Conservation (phyloP, 345 rosid species). For the Syzygium aqueum region DNA sequence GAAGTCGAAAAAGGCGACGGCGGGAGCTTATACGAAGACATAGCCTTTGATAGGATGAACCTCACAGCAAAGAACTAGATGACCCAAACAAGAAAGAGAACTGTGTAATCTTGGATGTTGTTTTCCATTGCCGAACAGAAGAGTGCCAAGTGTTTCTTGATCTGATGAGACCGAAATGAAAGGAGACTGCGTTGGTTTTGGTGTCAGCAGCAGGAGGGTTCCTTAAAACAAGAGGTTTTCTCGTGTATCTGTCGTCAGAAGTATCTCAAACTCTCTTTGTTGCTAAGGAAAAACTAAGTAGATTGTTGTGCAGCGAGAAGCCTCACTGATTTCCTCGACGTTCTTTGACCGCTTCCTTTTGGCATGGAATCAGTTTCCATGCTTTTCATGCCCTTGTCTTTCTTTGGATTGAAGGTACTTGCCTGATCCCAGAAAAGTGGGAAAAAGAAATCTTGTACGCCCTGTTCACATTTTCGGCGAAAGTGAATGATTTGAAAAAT, state of each 20-base stretch:
- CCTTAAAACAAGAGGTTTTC: background rate
- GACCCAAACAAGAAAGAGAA: slow-evolving; percentile 1
- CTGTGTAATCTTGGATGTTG: background rate
- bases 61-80: background rate
- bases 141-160: background rate
- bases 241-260: background rate
- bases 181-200: background rate
- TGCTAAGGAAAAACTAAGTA: background rate
- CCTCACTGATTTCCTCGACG: background rate
- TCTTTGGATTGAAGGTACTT: too few species aligned
- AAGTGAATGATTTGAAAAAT: too few species aligned
- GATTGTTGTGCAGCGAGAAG: background rate
- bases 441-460: background rate
- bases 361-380: background rate
- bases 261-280: background rate
- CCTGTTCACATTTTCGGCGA: too few species aligned
- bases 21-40: background rate
- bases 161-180: background rate
- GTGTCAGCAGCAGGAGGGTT: background rate
- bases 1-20: background rate
- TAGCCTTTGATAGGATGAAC: background rate
- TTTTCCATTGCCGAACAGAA: background rate
- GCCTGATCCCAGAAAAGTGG: too few species aligned
- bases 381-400: too few species aligned
- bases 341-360: background rate